Evolutionary conservation across 768 basidiomycete genomes (phyloP), one percentile per base, ranked within the genome.

Genomic region (Leccinum obscurum): DNA sequence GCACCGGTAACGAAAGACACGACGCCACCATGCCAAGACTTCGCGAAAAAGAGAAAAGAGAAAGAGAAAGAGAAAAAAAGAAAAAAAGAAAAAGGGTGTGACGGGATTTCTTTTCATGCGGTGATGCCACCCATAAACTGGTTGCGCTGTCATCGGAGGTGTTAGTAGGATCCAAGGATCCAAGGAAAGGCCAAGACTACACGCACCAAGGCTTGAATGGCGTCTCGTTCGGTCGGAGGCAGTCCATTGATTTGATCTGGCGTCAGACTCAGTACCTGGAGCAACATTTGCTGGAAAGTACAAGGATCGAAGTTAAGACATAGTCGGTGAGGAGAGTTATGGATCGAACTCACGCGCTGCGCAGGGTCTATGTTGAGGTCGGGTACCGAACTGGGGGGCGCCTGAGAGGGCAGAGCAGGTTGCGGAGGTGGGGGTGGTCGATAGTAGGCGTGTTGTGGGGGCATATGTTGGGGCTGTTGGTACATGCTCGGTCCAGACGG

Each of bases 261-360:
- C 1, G 89, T 88, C 70, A 98, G 73, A 61, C 80, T 83, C 34
- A 98, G 77, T 0, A 98, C 94, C 77, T 95, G 93, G 75, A 93
- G 81, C 56, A 97, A 71, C 87, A 96, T 90, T 35, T 83, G 81
- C 91, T 90, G 66, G 55, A 50, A 14, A n/a, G 10, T 37, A 52
- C 37, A 22, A 11, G 4, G 20, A 24, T 26, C 41, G 24, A 57
- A 20, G 9, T 51, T 26, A 54, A 17, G 24, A 11, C 5, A n/a
- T 26, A 26, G 37, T 14, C 9, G 4, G 7, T n/a, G 26, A 15
- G 9, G 57, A 35, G 53, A 24, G 73, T 52, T 48, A 51, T 53
- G 59, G 32, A 39, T 34, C 26, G 6, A 24, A 63, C 75, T 58
- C 62, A 82, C 77, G 66, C 84, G 79, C 64, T 89, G 84, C 30